Base-by-base conservation (phyloP, 2,329 filamentous ascomycete genomes). In the Cordyceps cicadae region DNA sequence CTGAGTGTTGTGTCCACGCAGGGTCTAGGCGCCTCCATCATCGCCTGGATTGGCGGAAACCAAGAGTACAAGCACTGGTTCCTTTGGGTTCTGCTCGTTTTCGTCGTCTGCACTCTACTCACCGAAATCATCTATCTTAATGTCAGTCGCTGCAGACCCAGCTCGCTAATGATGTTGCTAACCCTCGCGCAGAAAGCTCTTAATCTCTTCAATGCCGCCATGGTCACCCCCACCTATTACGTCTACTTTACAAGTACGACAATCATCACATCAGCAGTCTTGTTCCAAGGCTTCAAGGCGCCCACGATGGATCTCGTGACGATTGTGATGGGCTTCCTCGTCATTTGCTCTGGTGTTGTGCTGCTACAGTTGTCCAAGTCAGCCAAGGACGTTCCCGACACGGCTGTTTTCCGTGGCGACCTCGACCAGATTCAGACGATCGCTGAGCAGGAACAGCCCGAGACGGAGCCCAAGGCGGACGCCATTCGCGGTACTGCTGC, bases 41-140 rank as follows among this genome's bases (percentile, higher is more conserved):
- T 97, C 60, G 90, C 93, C 0, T 92, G 96, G 77, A 87, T 87
- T 62, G 81, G 83, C 19, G 94, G 93, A 17, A 85, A 86, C 54
- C 81, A 87, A 2, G 92, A 99, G 79, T 97, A 96, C 75, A 96
- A 97, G 72, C 86, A 97, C 72, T 97, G 93, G 93, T 99, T 99
- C 70, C 76, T 96, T 45, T 99, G 96, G 75, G 87, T 97, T 5
- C 76, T 97, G 37, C 77, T 97, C 60, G 89, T 92, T 5, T 97
- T 99, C 74, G 92, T 97, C 57, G 81, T 97, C 64, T 76, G 78
- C n/a, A 97, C 94, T 0, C 78, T 99, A 12, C 67, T 97, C 67
- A 96, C 91, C 0, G 94, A 97, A 75, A 97, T 99, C 65, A 87
- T 97, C 65, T 99, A 88, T 72, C 80, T 99, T 48, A 99, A 99